Conservation (phyloP, 2,329 filamentous ascomycete species). For the Aspergillus flavus region DNA sequence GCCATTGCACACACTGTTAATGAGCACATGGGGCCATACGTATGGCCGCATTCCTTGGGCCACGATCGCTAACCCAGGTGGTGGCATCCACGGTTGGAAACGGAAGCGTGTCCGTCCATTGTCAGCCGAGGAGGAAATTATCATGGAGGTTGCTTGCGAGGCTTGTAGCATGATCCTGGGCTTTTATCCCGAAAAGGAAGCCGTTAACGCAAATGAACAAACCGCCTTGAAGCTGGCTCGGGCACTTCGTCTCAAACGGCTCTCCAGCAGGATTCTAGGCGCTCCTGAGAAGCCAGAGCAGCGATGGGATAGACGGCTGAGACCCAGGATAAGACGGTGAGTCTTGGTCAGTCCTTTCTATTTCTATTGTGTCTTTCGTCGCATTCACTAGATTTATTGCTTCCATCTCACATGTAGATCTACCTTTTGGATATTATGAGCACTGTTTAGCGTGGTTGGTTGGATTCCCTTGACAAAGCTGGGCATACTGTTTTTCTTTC, state of each 20-base stretch:
- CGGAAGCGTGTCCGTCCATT: background rate
- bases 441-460: background rate
- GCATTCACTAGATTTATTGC: too few relatives aligned
- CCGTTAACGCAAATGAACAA: background rate
- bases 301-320: background rate
- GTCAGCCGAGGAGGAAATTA: background rate
- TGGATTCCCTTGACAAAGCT: too few relatives aligned
- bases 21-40: background rate
- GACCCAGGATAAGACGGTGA: background rate
- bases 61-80: background rate
- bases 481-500: background rate
- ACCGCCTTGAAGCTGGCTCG: background rate
- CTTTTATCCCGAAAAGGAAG: background rate
- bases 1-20: background rate
- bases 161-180: background rate
- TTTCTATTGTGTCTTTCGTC: background rate
- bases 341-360: too few relatives aligned
- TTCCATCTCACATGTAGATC: background rate
- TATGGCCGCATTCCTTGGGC: too few relatives aligned
- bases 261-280: background rate
- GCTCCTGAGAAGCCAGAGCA: background rate
- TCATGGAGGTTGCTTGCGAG: background rate
- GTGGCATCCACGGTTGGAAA: background rate
- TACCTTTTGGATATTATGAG: background rate
- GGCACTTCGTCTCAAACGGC: background rate